These are phyloP conservation scores for Carex arenaria DNA, from an alignment of 202 grass and related monocot genomes.

Conservation along the genomic window DNA sequence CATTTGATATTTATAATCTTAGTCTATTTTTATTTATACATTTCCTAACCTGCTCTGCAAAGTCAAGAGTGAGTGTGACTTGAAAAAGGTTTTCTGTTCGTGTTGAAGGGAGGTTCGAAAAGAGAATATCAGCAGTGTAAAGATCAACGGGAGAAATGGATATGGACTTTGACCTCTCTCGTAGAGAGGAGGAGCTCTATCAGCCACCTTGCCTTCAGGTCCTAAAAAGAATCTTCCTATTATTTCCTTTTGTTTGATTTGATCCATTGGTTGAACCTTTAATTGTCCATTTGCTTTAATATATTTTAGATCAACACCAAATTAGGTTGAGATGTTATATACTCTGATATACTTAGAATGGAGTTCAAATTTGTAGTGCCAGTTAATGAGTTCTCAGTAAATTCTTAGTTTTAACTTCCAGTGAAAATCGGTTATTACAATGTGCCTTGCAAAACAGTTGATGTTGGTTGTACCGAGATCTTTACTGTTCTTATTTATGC, in stretches of 20 bases:
- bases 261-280: background rate
- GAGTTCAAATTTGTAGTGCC: background rate
- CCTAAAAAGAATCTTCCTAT: background rate
- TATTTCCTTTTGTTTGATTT: slow-evolving; percentile 4
- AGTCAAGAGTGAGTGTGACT: no score
- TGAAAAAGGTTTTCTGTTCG: background rate
- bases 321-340: background rate
- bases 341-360: background rate
- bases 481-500: background rate
- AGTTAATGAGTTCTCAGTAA: background rate
- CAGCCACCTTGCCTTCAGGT: slow-evolving; percentile 10
- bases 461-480: background rate
- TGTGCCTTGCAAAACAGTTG: background rate
- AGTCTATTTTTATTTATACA: no score
- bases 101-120: background rate
- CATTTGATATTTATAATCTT: background rate
- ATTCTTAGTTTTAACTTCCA: background rate
- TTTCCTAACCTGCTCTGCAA: no score
- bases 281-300: background rate
- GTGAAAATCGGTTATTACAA: background rate
- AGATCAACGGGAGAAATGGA: slow-evolving; percentile 12
- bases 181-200: background rate
- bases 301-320: background rate
- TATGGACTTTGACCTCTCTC: slow-evolving; percentile 10
- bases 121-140: background rate